These are phyloP conservation scores for Corrigiola litoralis DNA, from an alignment of 179 eudicot genomes.

Conservation along the genomic window DNA sequence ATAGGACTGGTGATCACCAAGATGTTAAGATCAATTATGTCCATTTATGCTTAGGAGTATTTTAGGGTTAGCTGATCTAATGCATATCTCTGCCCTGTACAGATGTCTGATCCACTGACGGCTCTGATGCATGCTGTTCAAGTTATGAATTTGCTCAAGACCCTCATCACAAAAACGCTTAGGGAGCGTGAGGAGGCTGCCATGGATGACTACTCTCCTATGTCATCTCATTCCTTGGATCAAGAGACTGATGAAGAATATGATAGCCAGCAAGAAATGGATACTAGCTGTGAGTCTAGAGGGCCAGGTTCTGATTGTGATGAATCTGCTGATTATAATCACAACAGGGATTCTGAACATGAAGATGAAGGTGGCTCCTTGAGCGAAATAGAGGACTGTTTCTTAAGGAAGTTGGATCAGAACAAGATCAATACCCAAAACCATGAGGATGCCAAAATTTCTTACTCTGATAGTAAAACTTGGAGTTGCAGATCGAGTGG, in stretches of 20 bases:
- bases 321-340: conserved; percentile 29
- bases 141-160: conserved; percentile 92
- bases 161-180: conserved; percentile 64
- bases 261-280: conserved; percentile 58
- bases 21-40: neutral
- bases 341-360: conserved; percentile 26
- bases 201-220: conserved; percentile 53
- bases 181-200: conserved; percentile 68
- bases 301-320: conserved; percentile 48
- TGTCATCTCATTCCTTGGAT: conserved; percentile 48
- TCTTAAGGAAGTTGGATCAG: conserved; percentile 50
- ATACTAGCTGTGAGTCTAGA: conserved; percentile 55
- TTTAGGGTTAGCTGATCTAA: neutral
- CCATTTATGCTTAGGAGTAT: neutral
- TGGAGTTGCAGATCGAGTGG: conserved; percentile 25
- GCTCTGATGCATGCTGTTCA: conserved; percentile 97
- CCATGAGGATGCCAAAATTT: conserved; percentile 22
- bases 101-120: conserved; percentile 98
- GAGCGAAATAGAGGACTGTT: conserved; percentile 64
- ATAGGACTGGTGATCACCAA: neutral
- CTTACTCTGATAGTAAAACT: conserved; percentile 14
- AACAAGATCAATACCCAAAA: conserved; percentile 20
- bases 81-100: conserved; percentile 4
- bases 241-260: conserved; percentile 44
- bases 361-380: conserved; percentile 40